Base-by-base conservation (phyloP, 805 yeast genomes). In the Lachancea waltii region DNA sequence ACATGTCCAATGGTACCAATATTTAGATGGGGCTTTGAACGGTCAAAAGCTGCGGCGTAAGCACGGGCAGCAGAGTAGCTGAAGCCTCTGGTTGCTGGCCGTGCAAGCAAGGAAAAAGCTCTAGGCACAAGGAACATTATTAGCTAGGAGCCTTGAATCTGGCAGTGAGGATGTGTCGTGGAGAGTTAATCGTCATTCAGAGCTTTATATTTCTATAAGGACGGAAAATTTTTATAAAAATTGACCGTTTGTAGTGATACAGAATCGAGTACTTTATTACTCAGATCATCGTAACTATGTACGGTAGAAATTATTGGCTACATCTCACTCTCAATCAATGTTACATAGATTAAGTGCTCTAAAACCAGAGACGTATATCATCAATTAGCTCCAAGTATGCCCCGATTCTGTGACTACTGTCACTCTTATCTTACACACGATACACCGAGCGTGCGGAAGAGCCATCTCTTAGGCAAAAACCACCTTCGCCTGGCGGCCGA, bases 1-100 rank as follows among this genome's bases (percentile, higher is more conserved):
- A 90, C 97, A 67, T 90, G 97, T 52, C 97, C 97, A 64, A 90
- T 90, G 63, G 97, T 90, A 71, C 97, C 98, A 54, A 90, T 76
- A 70, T 90, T 90, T 53, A 90, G 81, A 64, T 90, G 97, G 35
- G 97, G 97, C 73, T 92, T 92, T 53, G 87, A 73, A 72, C 98
- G 90, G 67, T 83, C 84, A 63, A 90, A 92, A 35, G 90, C 75
- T 35, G 81, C 74, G 46, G 95, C 95, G 34, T 53, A 56, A 15
- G 48, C 40, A 44, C 63, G 49, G 20, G 33, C 28, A n/a, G 51
- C 42, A 36, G 51, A 40, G 49, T 55, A 50, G 23, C 48, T 33
- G 25, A 39, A 41, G 8, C 45, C 34, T 31, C 54, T 41, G 34
- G 46, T 35, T 16, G 40, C 30, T 25, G 41, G 34, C 32, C 44